phyloP scores from a whole-genome alignment of 305 asterid genomes.

The Solanum chacoense region DNA sequence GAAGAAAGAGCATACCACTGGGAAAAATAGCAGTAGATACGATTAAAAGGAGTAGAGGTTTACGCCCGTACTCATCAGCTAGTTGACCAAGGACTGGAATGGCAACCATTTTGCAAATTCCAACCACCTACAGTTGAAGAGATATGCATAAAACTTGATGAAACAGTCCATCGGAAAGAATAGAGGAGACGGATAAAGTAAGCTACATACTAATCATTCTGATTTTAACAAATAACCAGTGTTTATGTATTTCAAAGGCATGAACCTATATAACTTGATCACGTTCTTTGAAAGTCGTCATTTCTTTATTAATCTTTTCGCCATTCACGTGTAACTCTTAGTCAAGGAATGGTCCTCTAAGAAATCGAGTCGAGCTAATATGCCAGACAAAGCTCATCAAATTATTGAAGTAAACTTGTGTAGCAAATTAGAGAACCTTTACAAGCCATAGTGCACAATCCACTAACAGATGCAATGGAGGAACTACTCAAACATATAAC shows the following conservation, averaged over 20 bases:
- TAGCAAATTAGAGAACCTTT: background rate
- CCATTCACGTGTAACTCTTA: background rate
- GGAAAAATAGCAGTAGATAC: slow-evolving; percentile 73
- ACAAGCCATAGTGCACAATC: background rate
- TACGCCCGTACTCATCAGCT: slow-evolving; percentile 88
- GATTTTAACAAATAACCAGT: background rate
- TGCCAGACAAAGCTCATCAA: background rate
- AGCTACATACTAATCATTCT: background rate
- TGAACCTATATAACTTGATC: background rate
- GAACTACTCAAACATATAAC: background rate
- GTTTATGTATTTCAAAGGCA: background rate
- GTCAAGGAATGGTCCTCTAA: background rate
- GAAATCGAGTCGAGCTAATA: background rate
- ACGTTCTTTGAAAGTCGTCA: background rate
- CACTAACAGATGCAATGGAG: background rate
- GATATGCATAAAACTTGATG: background rate
- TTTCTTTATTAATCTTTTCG: background rate
- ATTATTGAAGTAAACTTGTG: background rate
- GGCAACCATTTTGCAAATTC: slow-evolving; percentile 82
- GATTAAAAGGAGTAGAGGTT: slow-evolving; percentile 83
- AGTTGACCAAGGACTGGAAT: slow-evolving; percentile 87
- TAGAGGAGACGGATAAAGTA: background rate
- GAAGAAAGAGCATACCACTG: background rate
- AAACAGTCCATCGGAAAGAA: background rate
- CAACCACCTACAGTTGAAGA: slow-evolving; percentile 44